Conservation (phyloP, 176 grass and related monocot species). For the Lolium perenne region DNA sequence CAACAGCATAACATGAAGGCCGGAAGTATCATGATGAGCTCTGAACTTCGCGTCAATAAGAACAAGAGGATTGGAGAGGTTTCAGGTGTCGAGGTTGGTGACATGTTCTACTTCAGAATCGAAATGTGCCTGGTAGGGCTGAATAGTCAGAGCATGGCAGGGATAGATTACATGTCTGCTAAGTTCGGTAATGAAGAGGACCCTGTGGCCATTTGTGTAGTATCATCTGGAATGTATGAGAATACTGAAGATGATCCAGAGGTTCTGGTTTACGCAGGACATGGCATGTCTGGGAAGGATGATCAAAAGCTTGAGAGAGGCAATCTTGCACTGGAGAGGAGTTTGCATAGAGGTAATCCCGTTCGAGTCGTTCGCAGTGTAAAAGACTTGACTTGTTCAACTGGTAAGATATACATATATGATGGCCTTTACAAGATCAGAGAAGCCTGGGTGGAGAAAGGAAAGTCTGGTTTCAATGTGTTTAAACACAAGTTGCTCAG, state of each 20-base stretch:
- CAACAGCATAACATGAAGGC: conserved; percentile 23
- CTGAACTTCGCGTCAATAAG: conserved; percentile 67
- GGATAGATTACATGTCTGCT: conserved; percentile 59
- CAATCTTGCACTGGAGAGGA: conserved; percentile 60
- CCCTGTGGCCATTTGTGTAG: conserved; percentile 61
- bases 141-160: conserved; percentile 59
- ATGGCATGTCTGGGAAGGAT: conserved; percentile 57
- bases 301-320: conserved; percentile 69
- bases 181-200: conserved; percentile 53
- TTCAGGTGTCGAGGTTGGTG: conserved; percentile 73
- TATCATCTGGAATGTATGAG: conserved; percentile 79
- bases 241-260: conserved; percentile 59
- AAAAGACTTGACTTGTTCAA: conserved; percentile 45
- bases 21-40: conserved; percentile 18
- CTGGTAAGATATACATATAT: conserved; percentile 57
- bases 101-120: conserved; percentile 87
- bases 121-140: conserved; percentile 81
- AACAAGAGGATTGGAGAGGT: conserved; percentile 67
- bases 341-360: conserved; percentile 50
- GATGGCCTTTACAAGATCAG: conserved; percentile 70
- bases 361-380: conserved; percentile 58
- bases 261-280: conserved; percentile 52
- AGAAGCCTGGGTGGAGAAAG: conserved; percentile 68
- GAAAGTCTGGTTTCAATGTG: conserved; percentile 68
- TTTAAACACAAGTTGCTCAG: conserved; percentile 62